Evolutionary conservation across 164 flowering plant species (phyloP), one percentile per base, ranked within the genome.

Genomic region (Warburgia ugandensis): DNA sequence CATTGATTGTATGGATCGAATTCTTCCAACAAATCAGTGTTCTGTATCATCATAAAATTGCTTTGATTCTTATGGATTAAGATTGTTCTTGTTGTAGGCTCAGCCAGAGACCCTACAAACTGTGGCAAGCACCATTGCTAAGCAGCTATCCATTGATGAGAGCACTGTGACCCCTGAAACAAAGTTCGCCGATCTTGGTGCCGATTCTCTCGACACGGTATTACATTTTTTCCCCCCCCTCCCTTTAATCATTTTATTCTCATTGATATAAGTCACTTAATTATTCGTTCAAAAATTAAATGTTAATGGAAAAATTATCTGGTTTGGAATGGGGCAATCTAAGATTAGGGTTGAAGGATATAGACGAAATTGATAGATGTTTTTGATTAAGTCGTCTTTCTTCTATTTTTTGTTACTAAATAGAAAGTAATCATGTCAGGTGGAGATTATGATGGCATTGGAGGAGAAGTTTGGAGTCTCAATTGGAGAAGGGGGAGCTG

Each of bases 101-200:
- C 58, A 64, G 23, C 79, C 75, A 0, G 81, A 76, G 50, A 81
- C 81, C 17, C 70, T 78, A 44, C 9, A 64, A 47, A 62, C 61
- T 1, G 83, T 81, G 23, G 78, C 71, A 30, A 50, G 46, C 71
- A 78, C 63, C 17, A 78, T 81, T 21, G 77, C 83, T 0, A 78
- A 76, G 55, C 83, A 81, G 52, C 56, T 78, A 33, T 78, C 81
- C 3, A 61, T 71, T 22, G 81, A 78, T 8, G 72, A 61, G 45
- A 62, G 68, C 55, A 44, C 65, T 0, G 75, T 81, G 42, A 48
- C 67, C 27, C 75, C 83, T 25, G 36, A 61, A 37, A 78, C 81
- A 53, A 81, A 81, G 60, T 81, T 81, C 51, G 67, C 68, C 2
- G 87, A 78, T 43, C 53, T 78, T 69, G 83, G 79, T 47, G 87